Evolutionary conservation across 225 moss, liverwort and hornwort species (phyloP).

Genomic region (Lunularia cruciata): DNA sequence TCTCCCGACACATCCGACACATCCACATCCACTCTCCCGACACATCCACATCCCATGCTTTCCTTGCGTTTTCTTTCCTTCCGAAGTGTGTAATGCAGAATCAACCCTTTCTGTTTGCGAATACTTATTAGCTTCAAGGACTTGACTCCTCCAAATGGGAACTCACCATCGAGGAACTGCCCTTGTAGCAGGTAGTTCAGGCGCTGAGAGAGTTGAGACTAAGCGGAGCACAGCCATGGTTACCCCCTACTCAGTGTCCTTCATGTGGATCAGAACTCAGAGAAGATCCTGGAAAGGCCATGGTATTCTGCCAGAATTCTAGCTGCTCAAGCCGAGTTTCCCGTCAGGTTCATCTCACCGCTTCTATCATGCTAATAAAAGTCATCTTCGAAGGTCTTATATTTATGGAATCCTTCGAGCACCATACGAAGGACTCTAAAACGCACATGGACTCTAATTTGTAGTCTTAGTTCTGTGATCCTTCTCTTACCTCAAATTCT

Average conservation of each 20-base stretch:
- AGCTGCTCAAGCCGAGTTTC: conserved; percentile 73
- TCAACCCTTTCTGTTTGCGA: not conserved
- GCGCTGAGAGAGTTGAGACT: conserved; percentile 63
- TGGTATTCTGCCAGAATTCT: conserved; percentile 64
- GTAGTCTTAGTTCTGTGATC: no score
- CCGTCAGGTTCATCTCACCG: conserved; percentile 58
- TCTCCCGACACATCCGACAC: no score
- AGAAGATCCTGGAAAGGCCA: conserved; percentile 49
- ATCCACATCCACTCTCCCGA: no score
- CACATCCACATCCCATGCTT: no score
- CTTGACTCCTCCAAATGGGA: not conserved
- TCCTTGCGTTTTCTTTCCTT: no score
- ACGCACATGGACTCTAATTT: no score
- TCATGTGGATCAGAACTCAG: conserved; percentile 62
- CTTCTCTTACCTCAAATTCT: no score
- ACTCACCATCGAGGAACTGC: not conserved
- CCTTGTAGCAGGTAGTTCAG: conserved; percentile 58
- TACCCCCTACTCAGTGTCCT: conserved; percentile 69
- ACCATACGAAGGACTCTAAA: no score
- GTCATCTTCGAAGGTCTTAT: no score
- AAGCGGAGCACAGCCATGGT: conserved; percentile 57
- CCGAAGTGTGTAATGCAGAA: no score
- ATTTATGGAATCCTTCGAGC: no score
- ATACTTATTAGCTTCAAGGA: not conserved
- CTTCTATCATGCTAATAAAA: no score